Evolutionary conservation across 495 filamentous ascomycete genomes (phyloP).

Genomic region (Xylaria telfairii): DNA sequence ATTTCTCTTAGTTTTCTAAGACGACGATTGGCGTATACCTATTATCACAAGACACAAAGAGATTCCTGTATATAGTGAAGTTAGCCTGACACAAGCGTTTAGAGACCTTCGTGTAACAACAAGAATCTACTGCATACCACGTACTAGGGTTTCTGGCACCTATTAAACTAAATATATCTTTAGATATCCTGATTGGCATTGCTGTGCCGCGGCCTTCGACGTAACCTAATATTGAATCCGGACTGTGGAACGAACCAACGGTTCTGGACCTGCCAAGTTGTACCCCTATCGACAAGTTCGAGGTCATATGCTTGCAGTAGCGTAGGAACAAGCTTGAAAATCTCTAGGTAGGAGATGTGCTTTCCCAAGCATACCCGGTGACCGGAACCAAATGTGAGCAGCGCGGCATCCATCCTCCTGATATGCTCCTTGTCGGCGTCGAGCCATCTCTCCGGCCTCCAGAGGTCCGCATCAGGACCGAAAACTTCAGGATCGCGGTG

Average conservation of each 20-base stretch:
- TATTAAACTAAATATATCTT: no score
- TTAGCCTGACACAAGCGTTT: no score
- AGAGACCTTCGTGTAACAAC: no score
- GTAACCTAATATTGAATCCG: conserved; percentile 13
- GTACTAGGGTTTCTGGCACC: no score
- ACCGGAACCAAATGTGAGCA: conserved; percentile 65
- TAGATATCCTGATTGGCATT: no score
- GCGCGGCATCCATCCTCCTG: conserved; percentile 31
- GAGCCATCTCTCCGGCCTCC: conserved; percentile 57
- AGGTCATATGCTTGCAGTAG: conserved; percentile 63
- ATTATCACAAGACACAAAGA: no score
- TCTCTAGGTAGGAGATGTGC: conserved; percentile 67
- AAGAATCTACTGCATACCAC: no score
- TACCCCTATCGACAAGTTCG: conserved; percentile 14
- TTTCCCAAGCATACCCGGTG: conserved; percentile 68
- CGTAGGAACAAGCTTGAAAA: conserved; percentile 69
- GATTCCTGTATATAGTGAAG: no score
- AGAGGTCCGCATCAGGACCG: conserved; percentile 55
- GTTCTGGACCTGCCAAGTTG: conserved; percentile 3
- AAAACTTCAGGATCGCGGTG: conserved; percentile 53
- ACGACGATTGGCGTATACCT: no score
- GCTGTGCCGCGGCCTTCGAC: not conserved
- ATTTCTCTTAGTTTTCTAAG: no score
- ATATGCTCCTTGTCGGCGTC: conserved; percentile 34
- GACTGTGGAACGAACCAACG: conserved; percentile 20